Base-by-base conservation (phyloP, 352 stramenopile genomes). In the Phytophthora kernoviae region DNA sequence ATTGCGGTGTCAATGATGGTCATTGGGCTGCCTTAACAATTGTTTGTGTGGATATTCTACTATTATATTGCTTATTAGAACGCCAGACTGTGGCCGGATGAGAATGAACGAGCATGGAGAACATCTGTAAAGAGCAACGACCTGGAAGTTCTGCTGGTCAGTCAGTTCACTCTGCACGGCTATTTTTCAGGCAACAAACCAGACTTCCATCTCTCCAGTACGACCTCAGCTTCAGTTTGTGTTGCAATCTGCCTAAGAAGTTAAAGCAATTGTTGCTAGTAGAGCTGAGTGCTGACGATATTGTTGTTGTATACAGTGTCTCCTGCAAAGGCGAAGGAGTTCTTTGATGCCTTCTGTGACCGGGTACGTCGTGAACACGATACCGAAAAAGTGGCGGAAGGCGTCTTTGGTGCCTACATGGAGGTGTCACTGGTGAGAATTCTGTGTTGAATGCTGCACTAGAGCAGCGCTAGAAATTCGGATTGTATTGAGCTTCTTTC, bases 131-230 rank as follows among this genome's bases (percentile, higher is more conserved):
- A 75, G 36, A 75, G 44, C 30, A 88, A 87, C 30, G 80, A 74
- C 45, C 83, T 76, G 44, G 77, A 93, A n/a, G 79, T 96, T 65
- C 61, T 96, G 36, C 58, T 96, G n/a, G 84, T 96, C 51, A 94
- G 85, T 59, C 87, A 96, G 62, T 96, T 96, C 66, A 96, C 87
- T 39, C 72, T 96, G 37, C 75, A 92, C 57, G 84, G 83, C 12
- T 90, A 84, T 58, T 87, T 96, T 39, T 58, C 62, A 1, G 87
- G 87, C 61, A 96, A 96, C 75, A 96, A 93, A 41, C 87, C 87
- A 20, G 84, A 96, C 62, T 96, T 89, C 61, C 87, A 94, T 49
- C 73, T 94, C 55, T 75, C 85, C 17, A 96, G 87, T 93, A 77
- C 54, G 79, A 49, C 14, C 12, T 30, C 2, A 40, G 11, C 33